Base-by-base conservation (phyloP, 1,139 yeast species). In the Kurtzmaniella quercitrusa region DNA sequence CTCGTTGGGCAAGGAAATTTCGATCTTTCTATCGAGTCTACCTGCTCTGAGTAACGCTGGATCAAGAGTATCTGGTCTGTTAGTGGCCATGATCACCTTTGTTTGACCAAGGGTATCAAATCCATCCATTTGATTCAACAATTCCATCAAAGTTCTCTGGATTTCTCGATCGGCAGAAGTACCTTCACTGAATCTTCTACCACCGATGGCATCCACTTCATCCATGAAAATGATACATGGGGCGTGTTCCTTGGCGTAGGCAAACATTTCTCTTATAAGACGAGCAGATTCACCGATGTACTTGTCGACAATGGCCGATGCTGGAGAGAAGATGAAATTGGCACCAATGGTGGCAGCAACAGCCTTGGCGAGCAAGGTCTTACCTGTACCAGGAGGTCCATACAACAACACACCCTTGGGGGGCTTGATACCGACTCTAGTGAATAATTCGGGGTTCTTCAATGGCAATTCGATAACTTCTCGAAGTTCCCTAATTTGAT, bases 321-420 rank as follows among this genome's bases (percentile, higher is more conserved):
- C 98, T 11, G 98, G 98, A 11, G 96, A 88, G 59, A 93, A 93
- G 51, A 94, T 93, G 68, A 94, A 94, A 66, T 94, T 94, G 41
- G 98, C 97, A 42, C 98, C 98, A 57, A 94, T 89, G 5, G 98
- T 93, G 40, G 98, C 98, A 5, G 99, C 98, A 38, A 91, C 98
- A 0, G 98, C 98, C 61, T 93, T 91, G 11, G 98, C 98, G 56
- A 93, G 75, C 50, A 93, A 72, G 0, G 98, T 93, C 63, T 93
- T 93, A 62, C 98, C 98, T 0, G 98, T 93, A 57, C 98, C 98
- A 23, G 98, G 98, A n/a, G 98, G 98, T 2, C 98, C 99, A 59
- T 94, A 94, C 46, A 94, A 74, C 52, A 94, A 73, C 14, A 94
- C 98, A 62, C 98, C 99, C 68, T 93, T 94, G 45, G 99, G 98